Percentiles rank a stretch among this genome's conserved stretches.
Evolutionary conservation across 768 basidiomycete species (phyloP).

Genomic region (Serendipita indica): DNA sequence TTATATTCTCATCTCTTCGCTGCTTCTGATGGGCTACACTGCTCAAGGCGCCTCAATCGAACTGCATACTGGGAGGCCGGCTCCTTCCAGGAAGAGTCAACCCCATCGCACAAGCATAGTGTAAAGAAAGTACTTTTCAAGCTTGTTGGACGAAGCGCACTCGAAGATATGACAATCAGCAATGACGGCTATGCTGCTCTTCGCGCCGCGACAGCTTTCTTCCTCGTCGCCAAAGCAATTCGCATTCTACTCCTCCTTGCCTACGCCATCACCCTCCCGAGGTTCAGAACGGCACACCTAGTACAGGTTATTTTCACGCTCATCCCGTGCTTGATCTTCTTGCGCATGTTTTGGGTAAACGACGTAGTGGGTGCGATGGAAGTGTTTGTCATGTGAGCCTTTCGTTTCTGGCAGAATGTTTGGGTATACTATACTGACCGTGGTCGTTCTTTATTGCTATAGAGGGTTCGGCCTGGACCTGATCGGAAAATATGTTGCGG

Average conservation of each 20-base stretch:
- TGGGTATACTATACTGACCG: not conserved
- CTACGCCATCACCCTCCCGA: slow-evolving; percentile 5
- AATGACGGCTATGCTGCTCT: slow-evolving; percentile 2
- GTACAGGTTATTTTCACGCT: not conserved
- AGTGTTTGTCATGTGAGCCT: not conserved
- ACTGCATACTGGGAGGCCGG: not conserved
- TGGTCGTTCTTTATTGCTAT: not conserved
- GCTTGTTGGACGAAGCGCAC: not conserved
- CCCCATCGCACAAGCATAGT: not conserved
- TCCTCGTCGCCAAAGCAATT: slow-evolving; percentile 10
- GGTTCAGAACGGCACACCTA: slow-evolving; percentile 9
- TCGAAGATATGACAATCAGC: not conserved
- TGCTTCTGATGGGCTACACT: slow-evolving; percentile 10
- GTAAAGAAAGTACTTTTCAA: not conserved
- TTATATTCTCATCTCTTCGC: slow-evolving; percentile 8
- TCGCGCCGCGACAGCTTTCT: slow-evolving; percentile 8
- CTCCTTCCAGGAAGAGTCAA: not conserved
- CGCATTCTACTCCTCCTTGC: not conserved
- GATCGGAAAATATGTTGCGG: not conserved
- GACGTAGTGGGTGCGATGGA: not conserved
- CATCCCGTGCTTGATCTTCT: slow-evolving; percentile 9
- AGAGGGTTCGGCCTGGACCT: too few relatives aligned
- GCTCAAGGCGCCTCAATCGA: slow-evolving; percentile 10
- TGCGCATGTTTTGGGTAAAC: slow-evolving; percentile 5
- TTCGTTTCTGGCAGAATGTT: not conserved